Base-by-base conservation (phyloP, 2,329 filamentous ascomycete species). In the Beauveria brongniartii region DNA sequence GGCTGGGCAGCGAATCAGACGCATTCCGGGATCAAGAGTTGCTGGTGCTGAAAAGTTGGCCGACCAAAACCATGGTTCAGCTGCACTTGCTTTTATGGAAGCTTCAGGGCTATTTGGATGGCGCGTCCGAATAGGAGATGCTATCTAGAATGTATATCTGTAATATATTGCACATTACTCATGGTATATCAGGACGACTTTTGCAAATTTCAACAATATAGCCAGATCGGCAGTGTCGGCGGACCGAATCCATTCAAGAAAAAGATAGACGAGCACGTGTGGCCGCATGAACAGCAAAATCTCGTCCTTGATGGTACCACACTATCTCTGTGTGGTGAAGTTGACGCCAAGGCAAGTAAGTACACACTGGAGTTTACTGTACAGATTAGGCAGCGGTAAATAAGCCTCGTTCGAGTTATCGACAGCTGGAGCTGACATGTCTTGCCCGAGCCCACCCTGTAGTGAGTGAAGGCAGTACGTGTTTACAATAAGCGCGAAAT, bases 61-160 rank as follows among this genome's bases (percentile, higher is more conserved):
- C 73, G 71, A 65, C 72, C 66, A 63, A 65, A 50, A 71, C 73
- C 43, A 80, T 78, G 8, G 68, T 75, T 24, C 69, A 74, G 16
- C 54, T 84, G 51, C 80, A 84, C 69, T 61, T 78, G 59, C 73
- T 77, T 58, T 72, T 87, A 8, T 87, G 84, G 84, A 81, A 78
- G 63, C 68, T 87, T 9, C 80, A 86, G 63, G 82, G 82, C 1
- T 87, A 82, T 65, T 52, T 84, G 24, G 50, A 60, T 22, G 16
- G 7, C 20, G 50, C 57, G 10, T 14, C 41, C 4, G 12, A 22
- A 41, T 58, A 37, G 18, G 5, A 24, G 16, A n/a, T 7, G 28
- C 18, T 20, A 5, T 7, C 7, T 41, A 16, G 14, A n/a, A 34
- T 58, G 30, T 58, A 58, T 41, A 58, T 41, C 12, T 34, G 20